Conservation (phyloP, 805 yeast species). For the Ogataea haglerorum region DNA sequence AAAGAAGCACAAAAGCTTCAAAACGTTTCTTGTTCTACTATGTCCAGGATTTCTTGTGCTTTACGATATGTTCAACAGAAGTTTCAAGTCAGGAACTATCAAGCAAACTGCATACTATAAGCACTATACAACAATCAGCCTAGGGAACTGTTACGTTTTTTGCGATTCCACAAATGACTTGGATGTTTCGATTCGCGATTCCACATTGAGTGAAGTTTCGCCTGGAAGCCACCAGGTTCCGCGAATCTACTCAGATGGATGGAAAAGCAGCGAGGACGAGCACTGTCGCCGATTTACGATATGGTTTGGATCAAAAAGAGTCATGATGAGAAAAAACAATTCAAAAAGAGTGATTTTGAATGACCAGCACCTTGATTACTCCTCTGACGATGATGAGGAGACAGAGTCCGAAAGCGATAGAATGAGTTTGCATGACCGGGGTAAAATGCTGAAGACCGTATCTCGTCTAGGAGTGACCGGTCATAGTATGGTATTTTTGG, state of each 20-base stretch:
- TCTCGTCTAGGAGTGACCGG: slow-evolving; percentile 66
- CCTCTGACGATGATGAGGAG: slow-evolving; percentile 7
- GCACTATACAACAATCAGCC: slow-evolving; percentile 56
- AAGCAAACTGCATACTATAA: slow-evolving; percentile 47
- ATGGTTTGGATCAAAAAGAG: slow-evolving; percentile 73
- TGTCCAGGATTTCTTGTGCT: slow-evolving; percentile 68
- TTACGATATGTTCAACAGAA: slow-evolving; percentile 49
- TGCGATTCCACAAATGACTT: slow-evolving; percentile 60
- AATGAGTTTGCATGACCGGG: slow-evolving; percentile 5
- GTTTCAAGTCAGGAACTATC: slow-evolving; percentile 39
- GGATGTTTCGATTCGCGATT: slow-evolving; percentile 47
- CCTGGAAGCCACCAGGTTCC: slow-evolving; percentile 65
- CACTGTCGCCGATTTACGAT: slow-evolving; percentile 72
- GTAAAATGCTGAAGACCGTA: slow-evolving; percentile 41
- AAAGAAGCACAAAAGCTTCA: slow-evolving; percentile 65
- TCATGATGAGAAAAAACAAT: slow-evolving; percentile 29
- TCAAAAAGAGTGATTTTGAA: slow-evolving; percentile 3
- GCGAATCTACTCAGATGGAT: slow-evolving; percentile 74
- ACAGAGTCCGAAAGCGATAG: slow-evolving; percentile 5
- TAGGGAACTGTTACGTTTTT: slow-evolving; percentile 69
- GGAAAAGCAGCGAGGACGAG: slow-evolving; percentile 79
- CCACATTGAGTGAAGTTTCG: slow-evolving; percentile 39
- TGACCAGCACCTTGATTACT: slow-evolving; percentile 6
- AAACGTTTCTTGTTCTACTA: slow-evolving; percentile 56
- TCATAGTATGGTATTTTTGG: slow-evolving; percentile 66